Conservation (phyloP, 1,284 basidiomycete genomes). For the Naganishia sp. region DNA sequence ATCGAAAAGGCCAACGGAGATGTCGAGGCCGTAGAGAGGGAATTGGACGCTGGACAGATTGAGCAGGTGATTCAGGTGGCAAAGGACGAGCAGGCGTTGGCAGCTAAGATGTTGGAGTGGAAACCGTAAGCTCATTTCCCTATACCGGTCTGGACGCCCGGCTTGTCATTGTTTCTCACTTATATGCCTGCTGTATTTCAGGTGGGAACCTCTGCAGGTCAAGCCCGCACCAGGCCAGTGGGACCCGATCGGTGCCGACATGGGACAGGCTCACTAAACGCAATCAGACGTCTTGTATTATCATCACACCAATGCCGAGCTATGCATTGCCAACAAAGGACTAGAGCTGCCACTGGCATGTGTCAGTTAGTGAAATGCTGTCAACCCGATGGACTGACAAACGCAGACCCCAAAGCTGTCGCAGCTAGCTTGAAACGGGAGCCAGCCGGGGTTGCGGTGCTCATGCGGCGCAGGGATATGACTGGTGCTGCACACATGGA, state of each 20-base stretch:
- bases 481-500: too few species aligned
- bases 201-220: conserved; percentile 84
- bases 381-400: too few species aligned
- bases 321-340: conserved; percentile 7
- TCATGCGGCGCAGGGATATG: too few species aligned
- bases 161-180: neutral
- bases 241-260: conserved; percentile 46
- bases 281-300: conserved; percentile 3
- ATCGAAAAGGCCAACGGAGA: conserved; percentile 70
- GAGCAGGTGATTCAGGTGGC: conserved; percentile 69
- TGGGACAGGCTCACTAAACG: conserved; percentile 28
- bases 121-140: conserved; percentile 75
- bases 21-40: conserved; percentile 67
- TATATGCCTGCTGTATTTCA: conserved; percentile 46
- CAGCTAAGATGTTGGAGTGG: conserved; percentile 86
- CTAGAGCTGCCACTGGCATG: too few species aligned
- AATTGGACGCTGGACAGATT: conserved; percentile 55
- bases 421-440: too few species aligned
- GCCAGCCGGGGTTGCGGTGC: too few species aligned
- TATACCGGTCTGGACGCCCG: neutral
- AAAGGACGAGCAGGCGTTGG: conserved; percentile 75
- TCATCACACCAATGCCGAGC: neutral
- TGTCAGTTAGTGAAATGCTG: too few species aligned
- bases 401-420: too few species aligned
- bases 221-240: conserved; percentile 80